A percentile compares a stretch with the other conserved stretches of the same genome.
Conservation (phyloP, 495 filamentous ascomycete species). For the Mycothermus thermophilus region DNA sequence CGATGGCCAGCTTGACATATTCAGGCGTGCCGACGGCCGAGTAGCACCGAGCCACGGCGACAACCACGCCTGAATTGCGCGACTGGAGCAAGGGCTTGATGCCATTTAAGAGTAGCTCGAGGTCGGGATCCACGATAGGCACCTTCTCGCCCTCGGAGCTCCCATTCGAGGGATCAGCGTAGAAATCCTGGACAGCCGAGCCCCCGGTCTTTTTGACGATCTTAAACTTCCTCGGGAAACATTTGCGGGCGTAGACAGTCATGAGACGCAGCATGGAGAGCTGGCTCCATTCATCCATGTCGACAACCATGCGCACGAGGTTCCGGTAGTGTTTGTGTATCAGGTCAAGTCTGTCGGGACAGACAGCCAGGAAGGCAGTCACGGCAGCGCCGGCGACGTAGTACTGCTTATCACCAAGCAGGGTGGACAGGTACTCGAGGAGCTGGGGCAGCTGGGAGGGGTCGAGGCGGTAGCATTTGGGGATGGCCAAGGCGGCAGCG, state of each 20-base stretch:
- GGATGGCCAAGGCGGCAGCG: slow-evolving; percentile 86
- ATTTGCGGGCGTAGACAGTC: slow-evolving; percentile 70
- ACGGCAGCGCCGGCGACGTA: slow-evolving; percentile 90
- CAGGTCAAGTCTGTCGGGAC: slow-evolving; percentile 69
- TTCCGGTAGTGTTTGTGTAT: slow-evolving; percentile 80
- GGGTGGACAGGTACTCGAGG: slow-evolving; percentile 56
- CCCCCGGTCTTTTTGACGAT: slow-evolving; percentile 28
- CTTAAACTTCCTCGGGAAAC: slow-evolving; percentile 65
- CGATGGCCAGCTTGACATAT: slow-evolving; percentile 56
- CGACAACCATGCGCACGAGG: slow-evolving; percentile 77
- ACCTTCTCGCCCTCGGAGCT: slow-evolving; percentile 43
- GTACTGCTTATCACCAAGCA: slow-evolving; percentile 85
- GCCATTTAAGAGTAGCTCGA: slow-evolving; percentile 65
- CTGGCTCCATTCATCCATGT: slow-evolving; percentile 99
- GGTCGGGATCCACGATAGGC: slow-evolving; percentile 59
- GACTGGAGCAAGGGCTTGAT: slow-evolving; percentile 78
- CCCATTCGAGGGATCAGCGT: slow-evolving; percentile 41
- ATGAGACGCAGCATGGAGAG: slow-evolving; percentile 66
- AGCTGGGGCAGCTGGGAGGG: slow-evolving; percentile 73
- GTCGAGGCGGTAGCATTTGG: slow-evolving; percentile 92
- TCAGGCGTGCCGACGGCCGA: slow-evolving; percentile 63
- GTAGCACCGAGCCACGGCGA: slow-evolving; percentile 76
- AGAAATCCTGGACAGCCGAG: slow-evolving; percentile 53
- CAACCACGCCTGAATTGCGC: slow-evolving; percentile 82
- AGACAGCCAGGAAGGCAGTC: slow-evolving; percentile 75